Evolutionary conservation across 2,329 filamentous ascomycete species (phyloP), one percentile per base, ranked within the genome.

Genomic region (Cladophialophora psammophila): DNA sequence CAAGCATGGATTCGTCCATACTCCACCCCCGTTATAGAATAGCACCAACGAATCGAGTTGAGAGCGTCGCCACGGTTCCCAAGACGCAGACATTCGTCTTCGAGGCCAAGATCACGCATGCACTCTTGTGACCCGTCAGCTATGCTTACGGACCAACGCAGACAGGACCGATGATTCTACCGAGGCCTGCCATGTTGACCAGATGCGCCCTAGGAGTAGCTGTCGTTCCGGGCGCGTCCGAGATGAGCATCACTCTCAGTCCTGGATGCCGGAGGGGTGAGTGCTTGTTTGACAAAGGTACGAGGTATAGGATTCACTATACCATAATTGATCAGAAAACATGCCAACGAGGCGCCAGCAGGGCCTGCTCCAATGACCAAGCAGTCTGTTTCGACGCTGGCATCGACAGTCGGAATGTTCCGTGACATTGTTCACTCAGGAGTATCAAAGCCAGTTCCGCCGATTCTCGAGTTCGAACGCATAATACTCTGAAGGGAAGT

Each of bases 351-450:
- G 4, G 83, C 85, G 1, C 85, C 86, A 0, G 86, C 84, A 5
- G 85, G 85, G 0, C 85, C 86, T 32, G 83, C 77, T 13, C 85
- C 81, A 20, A 86, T 74, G 60, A 86, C 82, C 48, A 87, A 75
- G 50, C 83, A 77, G 62, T 86, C 82, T 0, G 80, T 83, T 58
- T 80, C 74, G 42, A 81, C 56, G 13, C 5, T 4, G 34, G 7
- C 48, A 35, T 53, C 45, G 15, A 34, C n/a, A 1, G 26, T 40
- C 42, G 48, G 59, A 38, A 52, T 48, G 18, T 40, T 54, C 48
- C 32, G 45, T 10, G 48, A 61, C 59, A 61, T 61, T 10, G 13
- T 50, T 50, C 18, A 26, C 45, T 5, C 18, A 20, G 45, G 7
- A 26, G 45, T 12, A 26, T 18, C 3, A 50, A n/a, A 13, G n/a